These are phyloP conservation scores for Bocquillonia castaneifolia DNA, from an alignment of 441 rosid species.

Conservation along the genomic window DNA sequence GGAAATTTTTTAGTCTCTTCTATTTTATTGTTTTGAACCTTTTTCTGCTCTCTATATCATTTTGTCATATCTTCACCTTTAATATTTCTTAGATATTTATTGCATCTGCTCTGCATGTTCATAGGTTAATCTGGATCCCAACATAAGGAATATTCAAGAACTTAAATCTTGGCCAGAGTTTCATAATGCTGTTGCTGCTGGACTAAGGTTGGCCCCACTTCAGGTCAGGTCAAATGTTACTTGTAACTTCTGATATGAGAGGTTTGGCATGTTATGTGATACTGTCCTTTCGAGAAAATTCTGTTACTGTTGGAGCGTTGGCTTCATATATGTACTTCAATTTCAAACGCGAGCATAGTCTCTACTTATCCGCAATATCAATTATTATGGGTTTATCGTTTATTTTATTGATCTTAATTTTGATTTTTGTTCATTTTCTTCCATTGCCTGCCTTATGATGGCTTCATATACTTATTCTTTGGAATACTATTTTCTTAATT, in stretches of 20 bases:
- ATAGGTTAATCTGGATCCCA: conserved; percentile 96
- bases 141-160: conserved; percentile 85
- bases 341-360: background rate
- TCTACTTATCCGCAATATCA: background rate
- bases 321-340: background rate
- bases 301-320: background rate
- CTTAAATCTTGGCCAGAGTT: conserved; percentile 97
- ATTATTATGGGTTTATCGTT: background rate
- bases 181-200: conserved; percentile 99
- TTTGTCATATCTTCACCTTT: conserved; percentile 15
- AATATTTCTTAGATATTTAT: conserved; percentile 12
- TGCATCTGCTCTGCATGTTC: conserved; percentile 17
- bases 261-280: background rate
- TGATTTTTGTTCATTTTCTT: background rate
- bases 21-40: background rate
- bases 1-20: background rate
- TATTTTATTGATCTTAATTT: background rate
- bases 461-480: background rate
- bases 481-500: conserved; percentile 10
- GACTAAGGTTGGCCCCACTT: conserved; percentile 86
- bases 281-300: background rate
- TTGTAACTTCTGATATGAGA: background rate
- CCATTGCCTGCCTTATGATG: background rate
- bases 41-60: background rate
- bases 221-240: conserved; percentile 50